These are phyloP conservation scores for Porcisia hertigi DNA, from an alignment of 208 protist species.

Conservation along the genomic window DNA sequence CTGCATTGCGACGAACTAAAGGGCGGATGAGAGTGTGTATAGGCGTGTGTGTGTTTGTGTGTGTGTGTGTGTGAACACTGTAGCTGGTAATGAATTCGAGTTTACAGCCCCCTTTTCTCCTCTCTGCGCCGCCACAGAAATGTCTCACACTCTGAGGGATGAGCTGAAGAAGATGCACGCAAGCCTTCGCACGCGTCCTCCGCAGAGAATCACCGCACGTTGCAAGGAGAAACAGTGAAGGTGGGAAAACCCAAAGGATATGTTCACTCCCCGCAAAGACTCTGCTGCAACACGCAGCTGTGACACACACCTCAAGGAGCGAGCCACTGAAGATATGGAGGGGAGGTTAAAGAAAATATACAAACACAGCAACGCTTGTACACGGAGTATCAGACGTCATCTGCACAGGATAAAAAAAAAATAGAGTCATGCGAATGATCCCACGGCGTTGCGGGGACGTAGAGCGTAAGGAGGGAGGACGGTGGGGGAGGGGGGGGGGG, in stretches of 20 bases:
- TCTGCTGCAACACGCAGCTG: background rate
- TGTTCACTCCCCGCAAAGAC: background rate
- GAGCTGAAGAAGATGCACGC: background rate
- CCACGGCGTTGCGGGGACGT: background rate
- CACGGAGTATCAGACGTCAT: background rate
- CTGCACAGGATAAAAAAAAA: background rate
- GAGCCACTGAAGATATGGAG: background rate
- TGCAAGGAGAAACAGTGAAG: background rate
- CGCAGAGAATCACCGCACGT: background rate
- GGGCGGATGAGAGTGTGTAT: background rate
- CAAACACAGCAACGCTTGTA: background rate
- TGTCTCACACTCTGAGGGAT: background rate
- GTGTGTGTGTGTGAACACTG: background rate
- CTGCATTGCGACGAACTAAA: conserved; percentile 56
- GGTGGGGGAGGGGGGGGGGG: background rate
- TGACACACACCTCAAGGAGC: background rate
- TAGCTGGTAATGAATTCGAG: too few species aligned
- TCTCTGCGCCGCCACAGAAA: background rate
- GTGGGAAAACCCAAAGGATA: background rate
- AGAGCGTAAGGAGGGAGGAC: background rate
- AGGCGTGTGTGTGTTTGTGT: background rate
- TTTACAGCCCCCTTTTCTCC: background rate
- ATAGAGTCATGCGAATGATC: background rate
- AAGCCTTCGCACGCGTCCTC: background rate
- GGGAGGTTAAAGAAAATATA: background rate